Conservation (phyloP, 805 yeast genomes). For the Yarrowia sp. region DNA sequence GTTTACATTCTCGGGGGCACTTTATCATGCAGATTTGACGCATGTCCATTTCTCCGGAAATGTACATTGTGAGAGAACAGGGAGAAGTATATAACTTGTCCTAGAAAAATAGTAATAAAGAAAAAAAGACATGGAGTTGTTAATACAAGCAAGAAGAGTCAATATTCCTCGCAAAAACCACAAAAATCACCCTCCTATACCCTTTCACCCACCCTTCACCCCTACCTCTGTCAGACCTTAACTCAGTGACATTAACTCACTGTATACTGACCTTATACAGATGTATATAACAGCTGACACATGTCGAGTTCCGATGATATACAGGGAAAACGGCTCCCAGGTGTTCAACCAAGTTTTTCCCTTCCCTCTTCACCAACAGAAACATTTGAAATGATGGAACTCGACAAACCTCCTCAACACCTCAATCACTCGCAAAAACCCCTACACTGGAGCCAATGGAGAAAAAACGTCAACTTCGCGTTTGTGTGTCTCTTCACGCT, state of each 20-base stretch:
- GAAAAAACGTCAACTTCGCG: constrained; percentile 23
- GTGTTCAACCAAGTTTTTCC: too few relatives aligned
- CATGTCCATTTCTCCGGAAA: neutral
- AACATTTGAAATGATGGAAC: too few relatives aligned
- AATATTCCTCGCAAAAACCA: neutral
- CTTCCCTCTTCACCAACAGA: neutral
- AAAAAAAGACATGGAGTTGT: too few relatives aligned
- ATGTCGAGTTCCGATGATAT: neutral
- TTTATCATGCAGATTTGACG: neutral
- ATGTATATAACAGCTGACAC: neutral
- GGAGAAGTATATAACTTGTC: too few relatives aligned
- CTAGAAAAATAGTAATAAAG: too few relatives aligned
- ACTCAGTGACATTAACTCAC: neutral
- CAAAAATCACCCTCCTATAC: too few relatives aligned
- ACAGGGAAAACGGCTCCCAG: too few relatives aligned
- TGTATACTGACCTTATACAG: neutral
- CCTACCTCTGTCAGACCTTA: neutral
- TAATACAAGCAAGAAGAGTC: too few relatives aligned
- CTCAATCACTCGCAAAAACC: too few relatives aligned
- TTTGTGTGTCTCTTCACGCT: constrained; percentile 23
- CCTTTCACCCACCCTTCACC: too few relatives aligned
- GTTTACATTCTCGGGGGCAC: neutral
- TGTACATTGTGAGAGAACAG: neutral
- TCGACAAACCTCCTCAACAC: too few relatives aligned
- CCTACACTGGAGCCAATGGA: constrained; percentile 24